Conservation (phyloP, 2,329 filamentous ascomycete species). For the Xylariaceae sp. region DNA sequence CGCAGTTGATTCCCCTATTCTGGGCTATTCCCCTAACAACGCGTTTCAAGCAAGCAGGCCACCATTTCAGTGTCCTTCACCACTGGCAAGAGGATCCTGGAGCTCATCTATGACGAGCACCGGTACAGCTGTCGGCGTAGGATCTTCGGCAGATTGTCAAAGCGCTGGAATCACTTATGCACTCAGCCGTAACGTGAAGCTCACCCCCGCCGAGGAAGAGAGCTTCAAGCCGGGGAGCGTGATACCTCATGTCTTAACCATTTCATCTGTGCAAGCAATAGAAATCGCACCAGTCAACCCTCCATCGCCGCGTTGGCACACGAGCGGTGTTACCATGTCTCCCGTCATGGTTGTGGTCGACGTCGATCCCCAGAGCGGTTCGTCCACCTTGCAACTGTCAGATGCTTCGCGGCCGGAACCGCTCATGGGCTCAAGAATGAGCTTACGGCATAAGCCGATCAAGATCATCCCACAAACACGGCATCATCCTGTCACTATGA, state of each 20-base stretch:
- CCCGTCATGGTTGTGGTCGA: slow-evolving; percentile 28
- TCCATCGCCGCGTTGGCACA: slow-evolving; percentile 3
- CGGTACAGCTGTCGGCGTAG: neutral
- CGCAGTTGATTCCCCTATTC: slow-evolving; percentile 20
- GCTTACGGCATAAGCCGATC: slow-evolving; percentile 17
- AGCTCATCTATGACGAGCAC: slow-evolving; percentile 5
- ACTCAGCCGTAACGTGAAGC: neutral
- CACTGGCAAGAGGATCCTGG: slow-evolving; percentile 3
- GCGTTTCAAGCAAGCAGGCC: slow-evolving; percentile 5
- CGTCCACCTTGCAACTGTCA: slow-evolving; percentile 10
- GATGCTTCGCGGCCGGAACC: slow-evolving; percentile 9
- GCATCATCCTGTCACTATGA: slow-evolving; percentile 22
- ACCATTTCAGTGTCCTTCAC: slow-evolving; percentile 5
- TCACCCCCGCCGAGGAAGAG: neutral
- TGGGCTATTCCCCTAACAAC: slow-evolving; percentile 22
- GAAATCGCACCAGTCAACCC: slow-evolving; percentile 13
- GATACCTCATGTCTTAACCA: neutral
- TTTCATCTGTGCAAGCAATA: slow-evolving; percentile 19
- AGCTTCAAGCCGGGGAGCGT: neutral
- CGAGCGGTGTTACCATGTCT: slow-evolving; percentile 21
- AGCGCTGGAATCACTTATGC: neutral
- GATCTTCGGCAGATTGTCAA: neutral
- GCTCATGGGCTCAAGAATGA: slow-evolving; percentile 8
- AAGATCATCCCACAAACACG: slow-evolving; percentile 21
- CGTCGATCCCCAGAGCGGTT: slow-evolving; percentile 15